These are phyloP conservation scores for Paraphoma chrysanthemicola DNA, from an alignment of 2,329 filamentous ascomycete genomes.

Conservation along the genomic window DNA sequence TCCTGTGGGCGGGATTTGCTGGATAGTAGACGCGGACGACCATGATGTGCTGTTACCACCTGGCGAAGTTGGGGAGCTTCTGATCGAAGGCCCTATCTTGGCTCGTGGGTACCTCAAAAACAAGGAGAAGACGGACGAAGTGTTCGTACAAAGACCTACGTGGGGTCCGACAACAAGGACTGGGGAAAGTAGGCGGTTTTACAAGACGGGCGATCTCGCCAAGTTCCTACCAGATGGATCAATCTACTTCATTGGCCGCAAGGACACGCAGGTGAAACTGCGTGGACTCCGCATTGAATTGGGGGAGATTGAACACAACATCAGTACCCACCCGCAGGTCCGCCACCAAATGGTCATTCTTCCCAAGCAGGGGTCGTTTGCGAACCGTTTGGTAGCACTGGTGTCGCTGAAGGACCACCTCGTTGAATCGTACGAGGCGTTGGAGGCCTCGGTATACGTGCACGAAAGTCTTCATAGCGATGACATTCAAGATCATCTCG, in stretches of 20 bases:
- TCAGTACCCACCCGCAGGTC: conserved; percentile 15
- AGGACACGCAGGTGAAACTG: conserved; percentile 2
- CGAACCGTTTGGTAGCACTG: not conserved
- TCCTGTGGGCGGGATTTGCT: conserved; percentile 2
- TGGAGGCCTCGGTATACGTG: conserved; percentile 4
- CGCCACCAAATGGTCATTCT: conserved; percentile 31
- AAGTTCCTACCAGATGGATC: not conserved
- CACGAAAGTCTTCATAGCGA: conserved; percentile 32
- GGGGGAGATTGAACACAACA: not conserved
- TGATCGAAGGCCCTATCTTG: not conserved
- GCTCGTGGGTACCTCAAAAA: not conserved
- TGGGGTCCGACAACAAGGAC: not conserved
- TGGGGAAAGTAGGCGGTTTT: not conserved
- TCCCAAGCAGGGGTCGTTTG: conserved; percentile 30
- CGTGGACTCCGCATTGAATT: not conserved
- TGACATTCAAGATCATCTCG: conserved; percentile 5
- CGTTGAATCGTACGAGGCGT: not conserved
- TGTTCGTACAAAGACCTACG: not conserved
- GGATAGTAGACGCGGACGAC: not conserved
- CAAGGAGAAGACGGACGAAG: not conserved
- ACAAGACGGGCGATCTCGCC: not conserved
- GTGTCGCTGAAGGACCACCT: not conserved
- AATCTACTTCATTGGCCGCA: conserved; percentile 10
- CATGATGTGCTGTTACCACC: not conserved
- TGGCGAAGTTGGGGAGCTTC: not conserved